These are phyloP conservation scores for Rhynchospora pubera DNA, from an alignment of 176 grass and related monocot species.

Conservation along the genomic window DNA sequence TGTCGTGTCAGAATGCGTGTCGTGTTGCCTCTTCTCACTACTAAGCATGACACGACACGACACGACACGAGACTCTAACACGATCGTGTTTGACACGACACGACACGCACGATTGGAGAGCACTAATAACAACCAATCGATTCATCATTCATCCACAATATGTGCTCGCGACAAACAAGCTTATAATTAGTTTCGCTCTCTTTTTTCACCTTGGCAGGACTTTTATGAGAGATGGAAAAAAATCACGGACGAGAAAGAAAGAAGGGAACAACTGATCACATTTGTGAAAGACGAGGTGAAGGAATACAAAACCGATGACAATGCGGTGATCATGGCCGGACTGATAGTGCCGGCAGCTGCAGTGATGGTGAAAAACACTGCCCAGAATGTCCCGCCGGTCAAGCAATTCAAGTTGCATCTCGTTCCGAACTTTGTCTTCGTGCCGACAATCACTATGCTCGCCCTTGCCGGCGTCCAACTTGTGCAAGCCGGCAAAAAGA, in stretches of 20 bases:
- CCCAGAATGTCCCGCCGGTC: constrained; percentile 31
- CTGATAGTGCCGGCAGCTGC: constrained; percentile 22
- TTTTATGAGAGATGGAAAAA: background rate
- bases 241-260: rapidly evolving
- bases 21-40: too few species aligned
- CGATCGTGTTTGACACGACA: too few species aligned
- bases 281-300: background rate
- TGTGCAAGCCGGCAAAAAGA: constrained; percentile 27
- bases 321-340: constrained; percentile 33
- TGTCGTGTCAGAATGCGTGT: too few species aligned
- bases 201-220: background rate
- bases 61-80: too few species aligned
- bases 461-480: constrained; percentile 30
- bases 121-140: background rate
- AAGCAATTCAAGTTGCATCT: constrained; percentile 59
- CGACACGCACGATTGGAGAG: too few species aligned
- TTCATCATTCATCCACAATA: background rate
- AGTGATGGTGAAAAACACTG: constrained; percentile 30
- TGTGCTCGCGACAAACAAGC: background rate
- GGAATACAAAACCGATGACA: background rate
- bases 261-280: background rate
- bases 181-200: background rate
- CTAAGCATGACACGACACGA: too few species aligned
- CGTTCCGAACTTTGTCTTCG: constrained; percentile 59
- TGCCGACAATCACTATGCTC: constrained; percentile 35